A percentile compares a stretch with the other conserved stretches of the same genome.
Conservation (phyloP, 2,329 filamentous ascomycete genomes). For the Bertia moriformis region DNA sequence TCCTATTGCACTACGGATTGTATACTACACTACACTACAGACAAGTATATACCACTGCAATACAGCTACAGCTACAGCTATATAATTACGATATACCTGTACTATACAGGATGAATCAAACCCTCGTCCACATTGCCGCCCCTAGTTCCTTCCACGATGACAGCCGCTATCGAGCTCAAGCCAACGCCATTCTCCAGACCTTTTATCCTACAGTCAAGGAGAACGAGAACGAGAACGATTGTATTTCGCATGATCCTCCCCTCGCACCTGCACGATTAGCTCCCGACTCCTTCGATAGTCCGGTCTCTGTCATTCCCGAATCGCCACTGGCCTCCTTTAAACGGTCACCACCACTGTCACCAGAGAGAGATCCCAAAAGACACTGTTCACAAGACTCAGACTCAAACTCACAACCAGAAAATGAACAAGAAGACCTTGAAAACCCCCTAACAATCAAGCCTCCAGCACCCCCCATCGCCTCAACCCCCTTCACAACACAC, state of each 20-base stretch:
- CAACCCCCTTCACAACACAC: neutral
- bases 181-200: neutral
- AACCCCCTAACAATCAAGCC: neutral
- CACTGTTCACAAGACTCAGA: neutral
- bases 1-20: too few relatives aligned
- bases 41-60: too few relatives aligned
- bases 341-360: too few relatives aligned
- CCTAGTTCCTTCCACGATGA: neutral
- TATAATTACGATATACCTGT: too few relatives aligned
- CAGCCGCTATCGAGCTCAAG: neutral
- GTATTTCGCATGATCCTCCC: neutral
- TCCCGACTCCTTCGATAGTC: neutral
- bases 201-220: neutral
- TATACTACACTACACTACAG: too few relatives aligned
- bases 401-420: neutral
- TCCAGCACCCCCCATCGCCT: neutral
- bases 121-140: neutral
- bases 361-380: too few relatives aligned
- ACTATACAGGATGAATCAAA: too few relatives aligned
- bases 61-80: too few relatives aligned
- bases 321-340: neutral
- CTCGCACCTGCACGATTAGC: neutral
- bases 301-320: neutral
- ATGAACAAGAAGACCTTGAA: neutral
- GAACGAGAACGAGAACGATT: neutral